These are phyloP conservation scores for Clarireedia homoeocarpa DNA, from an alignment of 2,329 filamentous ascomycete genomes.

Conservation along the genomic window DNA sequence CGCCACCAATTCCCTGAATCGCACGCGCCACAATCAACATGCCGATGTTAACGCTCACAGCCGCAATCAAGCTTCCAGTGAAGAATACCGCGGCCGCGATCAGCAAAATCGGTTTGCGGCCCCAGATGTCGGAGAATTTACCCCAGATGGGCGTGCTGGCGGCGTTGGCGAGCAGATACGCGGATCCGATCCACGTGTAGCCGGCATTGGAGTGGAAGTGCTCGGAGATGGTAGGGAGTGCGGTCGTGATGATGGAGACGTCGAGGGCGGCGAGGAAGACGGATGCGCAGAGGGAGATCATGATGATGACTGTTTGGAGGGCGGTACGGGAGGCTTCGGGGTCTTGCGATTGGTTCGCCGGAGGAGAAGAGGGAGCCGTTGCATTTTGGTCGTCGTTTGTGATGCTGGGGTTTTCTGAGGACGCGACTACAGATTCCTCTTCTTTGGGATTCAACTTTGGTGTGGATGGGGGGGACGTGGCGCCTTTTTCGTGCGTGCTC, in stretches of 20 bases:
- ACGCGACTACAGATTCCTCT: background rate
- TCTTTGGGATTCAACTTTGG: no score
- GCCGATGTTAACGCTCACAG: conserved; percentile 35
- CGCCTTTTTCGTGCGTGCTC: background rate
- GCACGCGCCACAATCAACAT: conserved; percentile 39
- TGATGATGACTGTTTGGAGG: conserved; percentile 27
- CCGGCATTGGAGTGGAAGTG: conserved; percentile 39
- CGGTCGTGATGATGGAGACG: conserved; percentile 51
- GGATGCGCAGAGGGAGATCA: conserved; percentile 26
- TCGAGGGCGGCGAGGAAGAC: conserved; percentile 30
- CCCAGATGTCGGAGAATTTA: conserved; percentile 50
- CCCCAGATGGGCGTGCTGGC: conserved; percentile 61
- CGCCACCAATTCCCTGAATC: conserved; percentile 37
- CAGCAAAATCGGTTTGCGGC: conserved; percentile 45
- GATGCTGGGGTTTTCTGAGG: background rate
- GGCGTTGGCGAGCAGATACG: conserved; percentile 63
- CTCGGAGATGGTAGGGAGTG: conserved; percentile 50
- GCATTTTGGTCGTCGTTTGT: background rate
- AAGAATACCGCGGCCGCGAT: conserved; percentile 43
- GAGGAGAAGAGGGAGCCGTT: background rate
- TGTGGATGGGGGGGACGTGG: background rate
- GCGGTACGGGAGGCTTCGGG: conserved; percentile 27
- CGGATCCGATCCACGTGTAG: conserved; percentile 71
- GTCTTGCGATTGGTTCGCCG: background rate
- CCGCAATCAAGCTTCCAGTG: conserved; percentile 42